These are phyloP conservation scores for Ilyonectria sp. DNA, from an alignment of 2,329 filamentous ascomycete species.

Conservation along the genomic window DNA sequence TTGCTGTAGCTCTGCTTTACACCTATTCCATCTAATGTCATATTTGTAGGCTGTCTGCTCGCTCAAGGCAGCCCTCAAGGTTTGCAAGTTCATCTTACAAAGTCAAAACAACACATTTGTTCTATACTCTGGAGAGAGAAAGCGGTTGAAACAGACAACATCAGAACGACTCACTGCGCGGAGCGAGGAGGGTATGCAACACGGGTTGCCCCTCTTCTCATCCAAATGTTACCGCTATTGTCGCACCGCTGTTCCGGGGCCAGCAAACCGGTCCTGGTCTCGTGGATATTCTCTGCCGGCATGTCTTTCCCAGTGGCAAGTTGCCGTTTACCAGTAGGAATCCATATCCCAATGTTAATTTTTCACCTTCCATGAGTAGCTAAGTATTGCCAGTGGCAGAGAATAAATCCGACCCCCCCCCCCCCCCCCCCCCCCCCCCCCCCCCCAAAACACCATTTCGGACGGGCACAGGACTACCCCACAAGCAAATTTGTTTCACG, in stretches of 20 bases:
- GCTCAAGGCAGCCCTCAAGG: no score
- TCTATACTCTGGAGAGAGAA: no score
- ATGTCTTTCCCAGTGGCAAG: not conserved
- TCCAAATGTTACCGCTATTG: conserved; percentile 69
- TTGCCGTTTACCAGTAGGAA: not conserved
- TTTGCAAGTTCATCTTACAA: no score
- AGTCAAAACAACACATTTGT: no score
- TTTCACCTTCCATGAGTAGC: not conserved
- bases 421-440: no score
- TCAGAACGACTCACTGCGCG: no score
- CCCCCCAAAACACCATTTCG: not conserved
- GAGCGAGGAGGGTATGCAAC: no score
- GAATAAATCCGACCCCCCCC: not conserved
- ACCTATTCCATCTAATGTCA: no score
- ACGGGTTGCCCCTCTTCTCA: no score
- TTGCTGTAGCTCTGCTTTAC: no score
- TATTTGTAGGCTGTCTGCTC: no score
- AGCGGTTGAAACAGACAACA: no score
- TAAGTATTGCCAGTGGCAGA: not conserved
- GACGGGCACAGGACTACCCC: not conserved
- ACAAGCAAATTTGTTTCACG: not conserved
- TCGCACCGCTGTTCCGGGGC: conserved; percentile 48
- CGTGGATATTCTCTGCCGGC: not conserved
- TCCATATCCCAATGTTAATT: not conserved
- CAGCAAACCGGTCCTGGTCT: not conserved